phyloP scores from a whole-genome alignment of 1,284 basidiomycete genomes.

The Leccinum cinnamomeum region DNA sequence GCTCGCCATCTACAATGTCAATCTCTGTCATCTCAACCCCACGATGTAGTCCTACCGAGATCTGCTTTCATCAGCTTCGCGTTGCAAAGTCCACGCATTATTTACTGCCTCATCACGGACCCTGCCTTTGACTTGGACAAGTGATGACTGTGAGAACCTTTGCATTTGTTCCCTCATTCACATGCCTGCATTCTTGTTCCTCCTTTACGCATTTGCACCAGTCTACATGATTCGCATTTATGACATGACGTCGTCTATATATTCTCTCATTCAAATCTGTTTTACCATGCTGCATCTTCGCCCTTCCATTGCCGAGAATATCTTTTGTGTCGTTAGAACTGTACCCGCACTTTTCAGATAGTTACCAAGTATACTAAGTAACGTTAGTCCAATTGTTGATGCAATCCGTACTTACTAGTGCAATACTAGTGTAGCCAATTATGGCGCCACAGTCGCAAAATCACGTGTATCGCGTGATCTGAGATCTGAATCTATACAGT shows the following conservation, averaged over 20 bases:
- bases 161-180: constrained; percentile 20
- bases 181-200: constrained; percentile 30
- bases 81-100: constrained; percentile 20
- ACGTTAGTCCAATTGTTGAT: not conserved
- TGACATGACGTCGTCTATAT: constrained; percentile 13
- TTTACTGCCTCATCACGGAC: constrained; percentile 31
- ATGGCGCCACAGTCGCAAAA: not conserved
- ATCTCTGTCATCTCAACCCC: constrained; percentile 28
- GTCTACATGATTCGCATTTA: constrained; percentile 27
- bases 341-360: constrained; percentile 4
- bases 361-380: not conserved
- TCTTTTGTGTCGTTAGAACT: constrained; percentile 4
- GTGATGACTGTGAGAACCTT: constrained; percentile 20
- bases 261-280: constrained; percentile 12
- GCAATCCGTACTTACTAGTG: constrained; percentile 6
- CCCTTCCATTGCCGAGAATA: not conserved
- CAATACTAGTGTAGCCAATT: too few species aligned
- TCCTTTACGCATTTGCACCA: constrained; percentile 18
- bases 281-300: constrained; percentile 8
- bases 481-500: constrained; percentile 29
- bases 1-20: constrained; percentile 23
- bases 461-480: constrained; percentile 7
- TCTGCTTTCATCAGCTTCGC: constrained; percentile 20
- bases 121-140: constrained; percentile 31
- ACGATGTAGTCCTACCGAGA: constrained; percentile 31